Conservation (phyloP, 1,284 basidiomycete species). For the Neolentinus lepideus region DNA sequence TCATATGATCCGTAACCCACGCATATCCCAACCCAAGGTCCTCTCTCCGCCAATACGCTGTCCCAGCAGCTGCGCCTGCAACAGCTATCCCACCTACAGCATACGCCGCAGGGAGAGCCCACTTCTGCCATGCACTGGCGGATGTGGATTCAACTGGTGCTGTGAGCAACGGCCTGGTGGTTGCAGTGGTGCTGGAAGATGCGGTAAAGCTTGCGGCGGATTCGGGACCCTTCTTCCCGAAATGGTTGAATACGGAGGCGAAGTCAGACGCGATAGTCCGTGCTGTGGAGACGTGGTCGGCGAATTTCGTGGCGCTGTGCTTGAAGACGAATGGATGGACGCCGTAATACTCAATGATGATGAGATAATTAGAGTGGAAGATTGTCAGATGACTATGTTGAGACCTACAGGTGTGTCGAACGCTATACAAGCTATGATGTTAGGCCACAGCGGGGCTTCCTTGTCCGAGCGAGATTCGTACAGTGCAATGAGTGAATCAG, state of each 20-base stretch:
- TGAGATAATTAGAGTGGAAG: neutral
- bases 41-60: constrained; percentile 73
- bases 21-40: constrained; percentile 66
- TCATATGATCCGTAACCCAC: constrained; percentile 86
- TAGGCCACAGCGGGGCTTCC: constrained; percentile 73
- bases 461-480: constrained; percentile 54
- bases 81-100: constrained; percentile 63
- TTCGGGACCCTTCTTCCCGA: constrained; percentile 24
- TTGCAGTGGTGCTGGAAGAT: constrained; percentile 12
- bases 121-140: constrained; percentile 46
- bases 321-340: constrained; percentile 86
- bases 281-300: constrained; percentile 66
- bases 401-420: constrained; percentile 84
- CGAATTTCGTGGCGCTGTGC: constrained; percentile 73
- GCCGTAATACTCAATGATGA: constrained; percentile 63
- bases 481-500: constrained; percentile 78
- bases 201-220: constrained; percentile 9
- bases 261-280: constrained; percentile 45
- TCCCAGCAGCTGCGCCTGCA: constrained; percentile 82
- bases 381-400: constrained; percentile 3
- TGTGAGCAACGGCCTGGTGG: constrained; percentile 6
- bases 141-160: neutral
- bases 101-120: constrained; percentile 53
- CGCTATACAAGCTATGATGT: constrained; percentile 74
- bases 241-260: constrained; percentile 28